Base-by-base conservation (phyloP, 1,284 basidiomycete species). In the Sporisorium exsertum region DNA sequence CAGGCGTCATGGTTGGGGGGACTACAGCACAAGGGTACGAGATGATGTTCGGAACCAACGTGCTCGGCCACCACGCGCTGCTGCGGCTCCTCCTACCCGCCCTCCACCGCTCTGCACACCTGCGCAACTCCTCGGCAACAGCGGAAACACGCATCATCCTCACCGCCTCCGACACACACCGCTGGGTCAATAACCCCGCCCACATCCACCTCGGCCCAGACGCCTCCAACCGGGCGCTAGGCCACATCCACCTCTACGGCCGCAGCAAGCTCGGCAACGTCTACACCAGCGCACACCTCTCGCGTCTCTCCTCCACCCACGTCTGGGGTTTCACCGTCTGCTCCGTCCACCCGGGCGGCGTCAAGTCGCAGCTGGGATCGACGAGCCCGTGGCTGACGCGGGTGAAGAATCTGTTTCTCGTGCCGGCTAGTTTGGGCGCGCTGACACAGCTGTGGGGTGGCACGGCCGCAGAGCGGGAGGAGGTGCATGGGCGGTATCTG, bases 31-130 rank as follows among this genome's bases (percentile, higher is more conserved):
- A 83, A 13, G 79, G 77, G 1, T 77, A 79, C 45, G 81, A 83
- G 50, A 54, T 77, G 37, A 81, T 81, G 58, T 58, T 64, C 10
- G 81, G 77, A 0, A 79, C 77, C 4, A 83, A 83, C 20, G 72
- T 71, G 0, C 53, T 83, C 0, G 80, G 78, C 0, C 78, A 77
- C 27, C 77, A 81, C 40, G 78, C 75, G n/a, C 54, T 82, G 7
- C 43, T 77, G 3, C 57, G 70, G 5, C 52, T 77, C 1, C 58
- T 82, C 2, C 37, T 81, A 0, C 81, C 79, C 1, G 65, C 67
- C 3, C 24, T 80, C 9, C 42, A n/a, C 0, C 37, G n/a, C 7
- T 63, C 80, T 0, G 62, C 72, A 0, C 8, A 18, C 3, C 13
- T 15, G 1, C 26, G 45, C 0, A 64, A 74, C 7, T 56, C 52